These are phyloP conservation scores for Chrysochromulina parva DNA, from an alignment of 78 protist genomes.

Conservation along the genomic window DNA sequence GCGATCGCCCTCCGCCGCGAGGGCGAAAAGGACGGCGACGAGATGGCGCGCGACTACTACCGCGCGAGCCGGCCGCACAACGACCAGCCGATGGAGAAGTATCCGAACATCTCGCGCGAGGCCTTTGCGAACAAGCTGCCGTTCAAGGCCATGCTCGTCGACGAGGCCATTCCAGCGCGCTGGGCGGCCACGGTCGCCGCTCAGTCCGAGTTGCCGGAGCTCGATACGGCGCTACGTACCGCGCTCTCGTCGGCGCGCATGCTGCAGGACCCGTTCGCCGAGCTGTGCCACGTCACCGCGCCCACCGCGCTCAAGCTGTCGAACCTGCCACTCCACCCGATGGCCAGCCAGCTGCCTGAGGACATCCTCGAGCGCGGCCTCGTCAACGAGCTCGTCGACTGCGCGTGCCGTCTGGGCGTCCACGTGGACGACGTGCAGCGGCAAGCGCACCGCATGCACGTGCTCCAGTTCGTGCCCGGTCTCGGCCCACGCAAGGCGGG, in stretches of 20 bases:
- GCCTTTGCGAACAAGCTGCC: not conserved
- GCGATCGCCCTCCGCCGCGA: not conserved
- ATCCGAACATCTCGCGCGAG: not conserved
- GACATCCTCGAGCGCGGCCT: not conserved
- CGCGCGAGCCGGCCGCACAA: not conserved
- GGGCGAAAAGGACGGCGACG: not conserved
- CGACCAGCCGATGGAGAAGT: not conserved
- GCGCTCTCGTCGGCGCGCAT: not conserved
- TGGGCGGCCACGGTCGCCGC: not conserved
- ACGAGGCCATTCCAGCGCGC: not conserved
- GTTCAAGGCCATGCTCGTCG: not conserved
- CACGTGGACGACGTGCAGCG: not conserved
- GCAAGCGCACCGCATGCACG: not conserved
- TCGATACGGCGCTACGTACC: too few relatives aligned
- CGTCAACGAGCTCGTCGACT: not conserved
- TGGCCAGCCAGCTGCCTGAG: not conserved
- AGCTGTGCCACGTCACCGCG: not conserved
- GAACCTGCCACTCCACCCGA: not conserved
- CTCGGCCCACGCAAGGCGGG: slow-evolving; percentile 42
- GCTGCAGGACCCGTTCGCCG: not conserved
- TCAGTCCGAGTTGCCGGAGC: not conserved
- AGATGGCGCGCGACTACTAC: not conserved
- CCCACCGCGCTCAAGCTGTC: not conserved
- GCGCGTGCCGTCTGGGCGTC: not conserved
- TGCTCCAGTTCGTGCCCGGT: slow-evolving; percentile 37